These are phyloP conservation scores for Ogataea parapolymorpha DNA, from an alignment of 805 yeast species.

Conservation along the genomic window DNA sequence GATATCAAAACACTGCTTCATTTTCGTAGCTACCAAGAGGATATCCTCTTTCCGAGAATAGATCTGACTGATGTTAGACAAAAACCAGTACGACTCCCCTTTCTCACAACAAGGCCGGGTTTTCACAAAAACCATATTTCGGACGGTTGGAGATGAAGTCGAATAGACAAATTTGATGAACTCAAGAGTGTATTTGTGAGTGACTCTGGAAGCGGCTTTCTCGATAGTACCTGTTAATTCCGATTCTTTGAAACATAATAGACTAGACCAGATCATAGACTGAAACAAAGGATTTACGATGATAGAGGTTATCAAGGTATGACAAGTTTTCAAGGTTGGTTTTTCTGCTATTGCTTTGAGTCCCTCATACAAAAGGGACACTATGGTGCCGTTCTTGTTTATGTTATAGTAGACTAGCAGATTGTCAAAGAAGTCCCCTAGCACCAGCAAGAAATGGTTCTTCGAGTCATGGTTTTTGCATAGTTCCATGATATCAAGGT, in stretches of 20 bases:
- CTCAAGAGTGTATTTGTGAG: conserved; percentile 18
- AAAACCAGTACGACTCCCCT: conserved; percentile 7
- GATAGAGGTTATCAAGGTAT: conserved; percentile 4
- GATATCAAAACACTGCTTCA: conserved; percentile 13
- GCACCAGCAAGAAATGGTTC: conserved; percentile 9
- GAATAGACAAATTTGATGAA: conserved; percentile 13
- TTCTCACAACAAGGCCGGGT: background rate
- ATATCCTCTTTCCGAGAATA: conserved; percentile 2
- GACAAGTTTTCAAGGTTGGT: background rate
- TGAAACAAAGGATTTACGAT: conserved; percentile 9
- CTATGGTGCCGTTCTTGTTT: conserved; percentile 8
- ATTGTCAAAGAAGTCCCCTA: conserved; percentile 14
- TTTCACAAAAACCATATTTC: conserved; percentile 4
- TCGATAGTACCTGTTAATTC: conserved; percentile 15
- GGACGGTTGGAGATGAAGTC: conserved; percentile 2
- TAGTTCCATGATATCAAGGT: conserved; percentile 10
- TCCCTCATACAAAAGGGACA: conserved; percentile 19
- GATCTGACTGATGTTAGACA: conserved; percentile 8
- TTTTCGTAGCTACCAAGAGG: conserved; percentile 6
- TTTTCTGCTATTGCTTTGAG: conserved; percentile 11
- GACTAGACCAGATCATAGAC: conserved; percentile 19
- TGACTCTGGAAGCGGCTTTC: conserved; percentile 16
- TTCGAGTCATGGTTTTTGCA: conserved; percentile 10
- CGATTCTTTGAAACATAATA: conserved; percentile 21
- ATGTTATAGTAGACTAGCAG: conserved; percentile 9